Evolutionary conservation across 2,329 filamentous ascomycete species (phyloP).

Genomic region (Ascochyta pisi): DNA sequence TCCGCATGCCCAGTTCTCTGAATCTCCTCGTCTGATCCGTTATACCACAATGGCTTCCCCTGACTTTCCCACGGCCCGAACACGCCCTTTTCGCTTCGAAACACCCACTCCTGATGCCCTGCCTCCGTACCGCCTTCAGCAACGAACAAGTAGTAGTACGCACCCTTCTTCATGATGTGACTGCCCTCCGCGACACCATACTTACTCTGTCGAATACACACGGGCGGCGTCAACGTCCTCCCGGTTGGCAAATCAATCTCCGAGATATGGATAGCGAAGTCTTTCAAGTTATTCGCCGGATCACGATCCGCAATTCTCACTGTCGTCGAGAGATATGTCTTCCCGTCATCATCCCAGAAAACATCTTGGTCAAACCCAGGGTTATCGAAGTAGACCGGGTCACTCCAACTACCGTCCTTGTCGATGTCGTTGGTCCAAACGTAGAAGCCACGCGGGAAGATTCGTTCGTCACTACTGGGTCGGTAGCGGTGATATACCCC

Average conservation of each 20-base stretch:
- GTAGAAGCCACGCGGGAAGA: conserved; percentile 60
- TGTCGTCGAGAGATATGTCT: conserved; percentile 51
- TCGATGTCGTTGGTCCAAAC: conserved; percentile 32
- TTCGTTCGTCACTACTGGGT: conserved; percentile 35
- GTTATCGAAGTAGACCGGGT: conserved; percentile 34
- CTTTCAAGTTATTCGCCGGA: conserved; percentile 27
- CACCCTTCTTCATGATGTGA: conserved; percentile 40
- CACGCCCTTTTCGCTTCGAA: conserved; percentile 54
- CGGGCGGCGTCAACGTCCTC: conserved; percentile 22
- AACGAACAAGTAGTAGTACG: conserved; percentile 36
- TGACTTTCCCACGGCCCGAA: conserved; percentile 47
- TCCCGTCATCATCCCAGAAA: conserved; percentile 64
- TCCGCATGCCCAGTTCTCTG: conserved; percentile 39
- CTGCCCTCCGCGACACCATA: conserved; percentile 43
- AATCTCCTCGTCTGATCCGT: conserved; percentile 42
- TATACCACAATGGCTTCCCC: conserved; percentile 45
- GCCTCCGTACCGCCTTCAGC: conserved; percentile 47
- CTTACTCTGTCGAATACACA: conserved; percentile 32
- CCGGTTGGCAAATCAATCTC: conserved; percentile 44
- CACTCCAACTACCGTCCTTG: conserved; percentile 26
- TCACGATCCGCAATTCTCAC: conserved; percentile 23
- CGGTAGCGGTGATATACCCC: conserved; percentile 35
- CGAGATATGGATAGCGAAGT: conserved; percentile 41
- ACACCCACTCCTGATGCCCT: conserved; percentile 57
- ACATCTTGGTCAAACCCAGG: conserved; percentile 35